These are phyloP conservation scores for Ascodesmis nigricans DNA, from an alignment of 495 filamentous ascomycete genomes.

Conservation along the genomic window DNA sequence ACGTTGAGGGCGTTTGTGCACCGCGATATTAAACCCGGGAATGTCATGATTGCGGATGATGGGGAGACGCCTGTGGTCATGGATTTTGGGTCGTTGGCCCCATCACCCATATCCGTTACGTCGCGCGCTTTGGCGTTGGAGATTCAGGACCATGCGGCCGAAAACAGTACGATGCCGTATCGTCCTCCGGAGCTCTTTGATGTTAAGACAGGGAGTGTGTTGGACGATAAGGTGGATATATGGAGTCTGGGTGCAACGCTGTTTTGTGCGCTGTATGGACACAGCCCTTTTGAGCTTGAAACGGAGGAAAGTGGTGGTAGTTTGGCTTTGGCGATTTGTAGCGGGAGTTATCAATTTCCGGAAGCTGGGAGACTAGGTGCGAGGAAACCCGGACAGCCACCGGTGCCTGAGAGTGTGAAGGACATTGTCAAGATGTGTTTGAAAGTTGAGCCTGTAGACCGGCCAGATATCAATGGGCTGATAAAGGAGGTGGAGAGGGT, in stretches of 20 bases:
- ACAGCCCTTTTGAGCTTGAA: slow-evolving; percentile 87
- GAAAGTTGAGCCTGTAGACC: slow-evolving; percentile 74
- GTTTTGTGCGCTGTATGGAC: slow-evolving; percentile 86
- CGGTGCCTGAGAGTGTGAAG: slow-evolving; percentile 56
- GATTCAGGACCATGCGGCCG: slow-evolving; percentile 80
- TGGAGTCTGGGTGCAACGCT: slow-evolving; percentile 94
- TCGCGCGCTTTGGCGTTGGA: slow-evolving; percentile 74
- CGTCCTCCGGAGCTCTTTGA: slow-evolving; percentile 95
- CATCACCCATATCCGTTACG: slow-evolving; percentile 78
- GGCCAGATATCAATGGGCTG: slow-evolving; percentile 77
- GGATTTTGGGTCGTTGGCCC: slow-evolving; percentile 84
- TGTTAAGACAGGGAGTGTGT: slow-evolving; percentile 74
- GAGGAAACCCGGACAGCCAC: slow-evolving; percentile 34
- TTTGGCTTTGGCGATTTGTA: slow-evolving; percentile 27
- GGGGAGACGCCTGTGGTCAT: slow-evolving; percentile 83
- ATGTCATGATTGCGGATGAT: slow-evolving; percentile 88
- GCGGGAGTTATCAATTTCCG: slow-evolving; percentile 14
- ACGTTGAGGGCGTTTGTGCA: slow-evolving; percentile 70
- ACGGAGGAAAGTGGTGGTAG: slow-evolving; percentile 89
- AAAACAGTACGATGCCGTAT: slow-evolving; percentile 97
- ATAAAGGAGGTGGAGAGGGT: slow-evolving; percentile 58
- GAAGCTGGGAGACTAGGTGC: slow-evolving; percentile 24
- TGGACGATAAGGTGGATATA: slow-evolving; percentile 95
- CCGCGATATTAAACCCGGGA: slow-evolving; percentile 93
- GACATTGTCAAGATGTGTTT: slow-evolving; percentile 74